Conservation (phyloP, 1,284 basidiomycete genomes). For the Cutaneotrichosporon curvatum region DNA sequence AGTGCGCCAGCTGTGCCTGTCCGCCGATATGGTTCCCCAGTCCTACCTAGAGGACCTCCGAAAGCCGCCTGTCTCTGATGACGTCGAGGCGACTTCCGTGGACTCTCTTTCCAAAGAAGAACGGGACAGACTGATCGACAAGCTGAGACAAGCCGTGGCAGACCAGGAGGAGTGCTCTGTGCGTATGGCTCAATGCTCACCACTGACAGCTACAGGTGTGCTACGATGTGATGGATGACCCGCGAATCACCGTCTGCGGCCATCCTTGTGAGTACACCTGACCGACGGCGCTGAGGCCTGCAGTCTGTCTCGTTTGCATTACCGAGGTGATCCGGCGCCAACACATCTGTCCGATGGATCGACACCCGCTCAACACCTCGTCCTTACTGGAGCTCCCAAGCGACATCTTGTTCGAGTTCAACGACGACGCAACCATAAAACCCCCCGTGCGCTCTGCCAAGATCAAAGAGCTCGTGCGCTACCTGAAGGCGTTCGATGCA, state of each 20-base stretch:
- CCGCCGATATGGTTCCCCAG: constrained; percentile 67
- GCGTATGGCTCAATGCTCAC: not conserved
- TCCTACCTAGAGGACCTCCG: constrained; percentile 65
- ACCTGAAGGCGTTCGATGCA: constrained; percentile 60
- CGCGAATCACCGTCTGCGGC: constrained; percentile 69
- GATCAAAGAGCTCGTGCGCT: constrained; percentile 66
- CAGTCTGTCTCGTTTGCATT: constrained; percentile 57
- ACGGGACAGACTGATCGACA: constrained; percentile 52
- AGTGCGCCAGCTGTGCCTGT: constrained; percentile 75
- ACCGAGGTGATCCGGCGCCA: constrained; percentile 57
- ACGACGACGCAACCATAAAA: constrained; percentile 13
- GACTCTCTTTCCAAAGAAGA: constrained; percentile 29
- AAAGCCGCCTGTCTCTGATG: not conserved
- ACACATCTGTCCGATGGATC: constrained; percentile 76
- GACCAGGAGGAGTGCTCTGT: constrained; percentile 69
- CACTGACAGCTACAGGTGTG: constrained; percentile 50
- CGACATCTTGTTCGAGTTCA: constrained; percentile 30
- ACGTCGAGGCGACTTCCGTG: constrained; percentile 35
- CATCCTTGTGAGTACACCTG: constrained; percentile 52
- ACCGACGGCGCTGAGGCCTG: not conserved
- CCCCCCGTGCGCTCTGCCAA: constrained; percentile 60
- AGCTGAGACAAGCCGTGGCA: constrained; percentile 63
- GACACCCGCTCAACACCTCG: constrained; percentile 55
- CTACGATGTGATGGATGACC: constrained; percentile 58
- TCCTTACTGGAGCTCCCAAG: constrained; percentile 64